A percentile compares a stretch with the other conserved stretches of the same genome.
These are phyloP conservation scores for Cutaneotrichosporon cutaneum DNA, from an alignment of 1,284 basidiomycete species.

Conservation along the genomic window DNA sequence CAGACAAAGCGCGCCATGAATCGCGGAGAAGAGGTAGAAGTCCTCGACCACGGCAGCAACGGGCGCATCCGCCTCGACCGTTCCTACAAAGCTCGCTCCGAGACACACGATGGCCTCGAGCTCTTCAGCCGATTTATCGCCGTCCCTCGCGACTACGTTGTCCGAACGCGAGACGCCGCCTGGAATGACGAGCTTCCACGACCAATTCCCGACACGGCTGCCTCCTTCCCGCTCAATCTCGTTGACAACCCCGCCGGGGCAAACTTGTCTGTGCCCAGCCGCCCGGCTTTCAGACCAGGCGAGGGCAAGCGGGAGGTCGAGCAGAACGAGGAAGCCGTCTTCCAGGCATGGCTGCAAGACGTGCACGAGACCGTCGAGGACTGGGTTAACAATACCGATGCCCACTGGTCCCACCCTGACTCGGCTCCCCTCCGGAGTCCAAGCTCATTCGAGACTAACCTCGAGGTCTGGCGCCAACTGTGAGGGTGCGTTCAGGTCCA, in stretches of 20 bases:
- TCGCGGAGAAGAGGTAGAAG: constrained; percentile 58
- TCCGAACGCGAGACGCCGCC: constrained; percentile 63
- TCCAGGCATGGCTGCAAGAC: constrained; percentile 69
- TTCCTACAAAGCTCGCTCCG: constrained; percentile 40
- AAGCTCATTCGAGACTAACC: constrained; percentile 80
- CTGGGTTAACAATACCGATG: constrained; percentile 55
- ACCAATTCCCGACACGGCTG: constrained; percentile 59
- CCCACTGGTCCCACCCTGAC: constrained; percentile 6
- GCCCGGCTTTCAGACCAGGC: constrained; percentile 79
- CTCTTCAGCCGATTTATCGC: constrained; percentile 53
- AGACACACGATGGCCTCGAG: neutral
- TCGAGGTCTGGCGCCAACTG: constrained; percentile 84
- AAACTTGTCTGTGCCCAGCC: constrained; percentile 59
- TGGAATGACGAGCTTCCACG: constrained; percentile 59
- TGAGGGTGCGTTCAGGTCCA: constrained; percentile 49
- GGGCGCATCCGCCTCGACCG: constrained; percentile 50
- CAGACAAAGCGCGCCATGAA: constrained; percentile 77
- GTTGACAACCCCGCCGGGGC: constrained; percentile 23
- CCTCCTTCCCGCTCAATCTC: constrained; percentile 54
- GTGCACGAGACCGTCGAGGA: constrained; percentile 61
- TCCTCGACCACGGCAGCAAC: constrained; percentile 11
- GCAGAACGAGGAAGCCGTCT: constrained; percentile 74
- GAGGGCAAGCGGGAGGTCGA: constrained; percentile 85
- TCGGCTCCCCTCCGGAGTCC: constrained; percentile 30
- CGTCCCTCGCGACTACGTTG: constrained; percentile 64